phyloP scores from a whole-genome alignment of 805 yeast genomes.

The Peterozyma toletana region DNA sequence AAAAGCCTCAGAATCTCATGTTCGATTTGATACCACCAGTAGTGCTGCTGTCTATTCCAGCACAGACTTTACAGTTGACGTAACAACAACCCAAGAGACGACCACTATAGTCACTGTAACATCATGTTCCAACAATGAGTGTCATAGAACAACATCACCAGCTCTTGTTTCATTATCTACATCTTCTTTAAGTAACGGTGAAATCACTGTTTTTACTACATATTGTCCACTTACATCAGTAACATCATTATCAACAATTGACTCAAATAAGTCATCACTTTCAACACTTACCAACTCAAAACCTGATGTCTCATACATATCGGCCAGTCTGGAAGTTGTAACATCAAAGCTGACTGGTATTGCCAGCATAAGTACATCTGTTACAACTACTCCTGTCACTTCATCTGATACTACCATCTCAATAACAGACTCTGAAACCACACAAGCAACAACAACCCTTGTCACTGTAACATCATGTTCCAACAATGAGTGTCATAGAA shows the following conservation, averaged over 20 bases:
- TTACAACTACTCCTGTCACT: too few relatives aligned
- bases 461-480: constrained; percentile 24
- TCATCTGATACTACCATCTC: too few relatives aligned
- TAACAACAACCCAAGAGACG: constrained; percentile 1
- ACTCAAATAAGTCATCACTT: too few relatives aligned
- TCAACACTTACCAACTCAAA: too few relatives aligned
- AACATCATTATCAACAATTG: constrained; percentile 5
- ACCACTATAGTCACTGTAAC: constrained; percentile 15
- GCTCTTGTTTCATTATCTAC: not conserved
- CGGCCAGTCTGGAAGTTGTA: too few relatives aligned
- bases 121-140: constrained; percentile 12
- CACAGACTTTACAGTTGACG: constrained; percentile 29
- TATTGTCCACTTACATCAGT: constrained; percentile 6
- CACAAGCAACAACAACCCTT: constrained; percentile 14
- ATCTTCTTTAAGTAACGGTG: not conserved
- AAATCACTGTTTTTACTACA: constrained; percentile 8
- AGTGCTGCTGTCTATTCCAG: constrained; percentile 23
- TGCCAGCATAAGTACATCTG: too few relatives aligned
- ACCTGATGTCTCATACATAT: too few relatives aligned
- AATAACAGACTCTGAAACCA: constrained; percentile 17
- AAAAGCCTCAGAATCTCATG: too few relatives aligned
- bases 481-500: constrained; percentile 20
- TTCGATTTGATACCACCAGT: too few relatives aligned
- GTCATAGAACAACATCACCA: not conserved
- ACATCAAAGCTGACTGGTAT: too few relatives aligned